Percentiles rank a stretch among this genome's conserved stretches.
Evolutionary conservation across 129 eudicot genomes (phyloP).

Genomic region (Logfia minima): DNA sequence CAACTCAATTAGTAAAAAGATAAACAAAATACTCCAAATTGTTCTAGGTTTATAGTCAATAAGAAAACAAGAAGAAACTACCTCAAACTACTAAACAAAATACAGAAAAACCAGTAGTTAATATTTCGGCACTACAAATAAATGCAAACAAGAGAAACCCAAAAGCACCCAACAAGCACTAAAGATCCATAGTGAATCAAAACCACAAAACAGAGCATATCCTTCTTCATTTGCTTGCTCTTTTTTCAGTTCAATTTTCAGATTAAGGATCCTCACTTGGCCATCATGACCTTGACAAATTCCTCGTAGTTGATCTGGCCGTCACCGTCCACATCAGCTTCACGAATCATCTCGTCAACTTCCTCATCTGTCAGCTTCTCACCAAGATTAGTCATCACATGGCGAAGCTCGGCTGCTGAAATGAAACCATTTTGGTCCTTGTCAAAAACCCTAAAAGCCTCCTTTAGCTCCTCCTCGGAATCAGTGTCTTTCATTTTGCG

Average conservation of each 20-base stretch:
- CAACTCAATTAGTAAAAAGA: constrained; percentile 15
- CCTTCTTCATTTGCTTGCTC: constrained; percentile 19
- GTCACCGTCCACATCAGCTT: constrained; percentile 81
- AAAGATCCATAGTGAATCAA: constrained; percentile 43
- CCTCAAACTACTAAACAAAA: constrained; percentile 37
- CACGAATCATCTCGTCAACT: constrained; percentile 79
- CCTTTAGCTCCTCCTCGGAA: constrained; percentile 79
- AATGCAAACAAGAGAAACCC: constrained; percentile 48
- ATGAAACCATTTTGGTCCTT: constrained; percentile 79
- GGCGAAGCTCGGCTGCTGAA: constrained; percentile 75
- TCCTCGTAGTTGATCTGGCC: constrained; percentile 90
- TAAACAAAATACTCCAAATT: constrained; percentile 27
- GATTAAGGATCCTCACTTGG: constrained; percentile 59
- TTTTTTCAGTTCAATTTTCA: constrained; percentile 18
- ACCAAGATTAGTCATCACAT: constrained; percentile 82
- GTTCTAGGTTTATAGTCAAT: constrained; percentile 41
- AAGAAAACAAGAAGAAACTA: constrained; percentile 32
- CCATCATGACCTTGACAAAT: constrained; percentile 88
- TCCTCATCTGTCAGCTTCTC: constrained; percentile 79
- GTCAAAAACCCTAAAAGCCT: constrained; percentile 70
- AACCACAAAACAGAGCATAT: constrained; percentile 35
- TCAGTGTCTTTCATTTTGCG: constrained; percentile 81
- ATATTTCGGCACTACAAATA: constrained; percentile 38
- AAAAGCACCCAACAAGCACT: constrained; percentile 37
- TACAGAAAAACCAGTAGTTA: constrained; percentile 47